Base-by-base conservation (phyloP, 305 asterid genomes). In the Fraxinus baroniana region DNA sequence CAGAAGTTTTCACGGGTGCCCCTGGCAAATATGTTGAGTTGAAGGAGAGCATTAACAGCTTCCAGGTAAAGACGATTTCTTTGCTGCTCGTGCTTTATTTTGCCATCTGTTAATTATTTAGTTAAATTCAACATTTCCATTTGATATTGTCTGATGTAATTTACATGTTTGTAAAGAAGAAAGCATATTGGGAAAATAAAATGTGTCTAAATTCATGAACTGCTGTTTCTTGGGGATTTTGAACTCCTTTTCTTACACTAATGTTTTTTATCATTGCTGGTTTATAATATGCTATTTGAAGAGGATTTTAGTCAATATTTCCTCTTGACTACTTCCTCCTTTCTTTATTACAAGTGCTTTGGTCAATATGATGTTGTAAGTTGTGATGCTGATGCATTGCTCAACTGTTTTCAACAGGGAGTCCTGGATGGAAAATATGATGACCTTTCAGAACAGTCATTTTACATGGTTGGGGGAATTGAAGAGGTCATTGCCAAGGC, bases 381-480 rank as follows among this genome's bases (percentile, higher is more conserved):
- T 32, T 71, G 3, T 71, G 41, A 71, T 68, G 37, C 33, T 49
- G 20, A 95, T 71, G 17, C 41, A 15, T 32, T 32, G 74, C 12
- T 32, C 24, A 17, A 71, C 36, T 32, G 20, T 71, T 13, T 30
- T 71, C 76, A 15, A 5, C 12, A 71, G 99, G 99, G 97, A 46
- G 99, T 95, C n/a, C 84, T 95, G 93, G 99, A 95, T 72, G 99
- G 99, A 32, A 95, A 94, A 73, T 95, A 91, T 0, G 97, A 95
- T 28, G 99, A 95, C 84, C 97, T 95, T 76, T 62, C 99, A n/a
- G 99, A 95, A 86, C 99, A 95, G 78, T 91, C 99, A 17, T 95
- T 95, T 86, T 95, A 95, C 90, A 93, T 95, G 99, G 98, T 95
- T 77, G 99, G 99, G 87, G 99, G 99, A 81, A 95, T 95, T 3